These are phyloP conservation scores for Meyerozyma carpophila DNA, from an alignment of 1,139 yeast species.

Conservation along the genomic window DNA sequence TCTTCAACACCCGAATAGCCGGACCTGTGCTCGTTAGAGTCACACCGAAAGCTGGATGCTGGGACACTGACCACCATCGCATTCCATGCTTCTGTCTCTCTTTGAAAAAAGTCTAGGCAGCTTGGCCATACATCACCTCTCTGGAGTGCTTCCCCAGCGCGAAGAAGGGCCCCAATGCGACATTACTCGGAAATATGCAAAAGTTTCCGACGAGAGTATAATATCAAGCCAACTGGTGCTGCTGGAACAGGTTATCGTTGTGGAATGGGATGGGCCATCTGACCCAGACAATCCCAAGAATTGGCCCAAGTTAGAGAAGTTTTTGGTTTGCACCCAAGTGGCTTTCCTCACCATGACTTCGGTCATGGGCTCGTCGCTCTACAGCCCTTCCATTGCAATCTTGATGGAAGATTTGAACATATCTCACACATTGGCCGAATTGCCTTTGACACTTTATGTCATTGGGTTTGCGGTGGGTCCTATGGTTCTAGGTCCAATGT, in stretches of 20 bases:
- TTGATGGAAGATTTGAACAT: constrained; percentile 2
- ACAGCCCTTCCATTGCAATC: constrained; percentile 4
- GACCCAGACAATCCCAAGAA: constrained; percentile 5
- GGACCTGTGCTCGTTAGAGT: too few relatives aligned
- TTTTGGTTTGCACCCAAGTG: background rate
- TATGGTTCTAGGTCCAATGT: constrained; percentile 4
- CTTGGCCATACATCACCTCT: too few relatives aligned
- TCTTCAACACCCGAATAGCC: too few relatives aligned
- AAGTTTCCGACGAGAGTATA: too few relatives aligned
- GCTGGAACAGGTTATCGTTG: background rate
- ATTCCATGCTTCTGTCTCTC: too few relatives aligned
- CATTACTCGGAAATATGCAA: too few relatives aligned
- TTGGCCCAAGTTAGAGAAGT: constrained; percentile 2
- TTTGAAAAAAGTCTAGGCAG: too few relatives aligned
- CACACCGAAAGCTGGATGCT: too few relatives aligned
- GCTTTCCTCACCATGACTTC: constrained; percentile 2
- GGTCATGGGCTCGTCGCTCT: constrained; percentile 4
- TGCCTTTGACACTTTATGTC: constrained; percentile 4
- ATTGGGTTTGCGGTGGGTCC: constrained; percentile 6
- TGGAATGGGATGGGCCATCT: constrained; percentile 2
- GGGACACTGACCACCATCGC: too few relatives aligned
- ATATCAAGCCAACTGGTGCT: too few relatives aligned
- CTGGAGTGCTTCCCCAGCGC: too few relatives aligned
- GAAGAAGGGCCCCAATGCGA: too few relatives aligned
- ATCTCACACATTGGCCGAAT: constrained; percentile 1